Conservation (phyloP, 2,329 filamentous ascomycete species). For the Calonectria ilicicola region DNA sequence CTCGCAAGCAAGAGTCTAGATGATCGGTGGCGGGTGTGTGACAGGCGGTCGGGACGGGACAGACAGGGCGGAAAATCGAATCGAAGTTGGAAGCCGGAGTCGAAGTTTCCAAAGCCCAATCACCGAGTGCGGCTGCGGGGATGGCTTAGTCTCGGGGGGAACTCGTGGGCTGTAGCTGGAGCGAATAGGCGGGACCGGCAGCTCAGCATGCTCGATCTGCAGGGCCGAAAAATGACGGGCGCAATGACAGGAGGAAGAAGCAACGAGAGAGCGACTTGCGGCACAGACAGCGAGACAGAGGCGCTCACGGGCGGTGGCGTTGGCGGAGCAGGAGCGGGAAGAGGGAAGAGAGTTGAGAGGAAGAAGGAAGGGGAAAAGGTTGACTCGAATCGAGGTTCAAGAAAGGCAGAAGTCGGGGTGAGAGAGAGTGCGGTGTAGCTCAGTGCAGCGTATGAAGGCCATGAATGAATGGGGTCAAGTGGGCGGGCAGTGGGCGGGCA, state of each 20-base stretch:
- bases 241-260: background rate
- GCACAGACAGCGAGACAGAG: constrained; percentile 4
- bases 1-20: background rate
- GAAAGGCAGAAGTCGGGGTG: background rate
- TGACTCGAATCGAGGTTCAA: constrained; percentile 1
- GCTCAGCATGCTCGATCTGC: constrained; percentile 31
- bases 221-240: constrained; percentile 21
- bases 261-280: constrained; percentile 1
- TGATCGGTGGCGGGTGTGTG: constrained; percentile 8
- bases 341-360: background rate
- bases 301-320: constrained; percentile 5
- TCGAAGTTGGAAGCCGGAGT: constrained; percentile 15
- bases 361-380: background rate
- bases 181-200: constrained; percentile 34
- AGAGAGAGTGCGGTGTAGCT: constrained; percentile 21
- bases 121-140: constrained; percentile 40
- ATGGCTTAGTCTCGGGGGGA: constrained; percentile 39
- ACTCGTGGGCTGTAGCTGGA: constrained; percentile 38
- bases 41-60: constrained; percentile 7
- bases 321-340: background rate
- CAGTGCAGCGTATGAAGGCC: background rate
- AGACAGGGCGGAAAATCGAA: constrained; percentile 14
- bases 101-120: constrained; percentile 24
- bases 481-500: constrained; percentile 1
- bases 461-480: constrained; percentile 11